phyloP scores from a whole-genome alignment of 2,329 filamentous ascomycete species.

The Pochonia chlamydosporia region DNA sequence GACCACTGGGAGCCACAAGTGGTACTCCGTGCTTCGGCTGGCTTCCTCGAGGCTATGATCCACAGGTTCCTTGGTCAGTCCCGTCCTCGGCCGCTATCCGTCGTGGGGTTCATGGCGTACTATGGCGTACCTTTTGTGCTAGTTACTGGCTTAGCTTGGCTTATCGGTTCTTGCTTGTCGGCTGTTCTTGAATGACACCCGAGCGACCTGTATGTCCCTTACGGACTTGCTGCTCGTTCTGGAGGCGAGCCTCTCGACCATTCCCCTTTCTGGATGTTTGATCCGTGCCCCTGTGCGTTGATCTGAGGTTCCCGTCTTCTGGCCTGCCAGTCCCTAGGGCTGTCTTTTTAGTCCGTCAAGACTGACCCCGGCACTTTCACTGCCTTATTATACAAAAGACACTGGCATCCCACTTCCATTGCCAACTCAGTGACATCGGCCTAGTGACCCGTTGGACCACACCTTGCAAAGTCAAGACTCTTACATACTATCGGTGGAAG shows the following conservation, averaged over 20 bases:
- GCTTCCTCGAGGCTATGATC: conserved; percentile 5
- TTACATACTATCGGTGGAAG: background rate
- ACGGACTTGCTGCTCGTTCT: conserved; percentile 12
- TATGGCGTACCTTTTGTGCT: background rate
- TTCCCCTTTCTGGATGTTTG: conserved; percentile 32
- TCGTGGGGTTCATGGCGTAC: conserved; percentile 5
- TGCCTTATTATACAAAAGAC: conserved; percentile 23
- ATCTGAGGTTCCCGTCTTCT: conserved; percentile 15
- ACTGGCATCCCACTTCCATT: conserved; percentile 8
- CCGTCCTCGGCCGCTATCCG: conserved; percentile 6
- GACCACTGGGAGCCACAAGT: background rate
- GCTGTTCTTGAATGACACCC: conserved; percentile 2
- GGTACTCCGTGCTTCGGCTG: background rate
- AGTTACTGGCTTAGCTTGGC: conserved; percentile 2
- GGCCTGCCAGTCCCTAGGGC: conserved; percentile 8
- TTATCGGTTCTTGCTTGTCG: background rate
- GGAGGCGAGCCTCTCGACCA: conserved; percentile 25
- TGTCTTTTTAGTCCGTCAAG: conserved; percentile 14
- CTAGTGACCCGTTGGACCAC: background rate
- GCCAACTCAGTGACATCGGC: background rate
- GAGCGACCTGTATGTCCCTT: conserved; percentile 6
- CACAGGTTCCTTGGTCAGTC: conserved; percentile 10
- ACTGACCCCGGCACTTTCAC: conserved; percentile 18
- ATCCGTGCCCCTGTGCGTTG: conserved; percentile 29
- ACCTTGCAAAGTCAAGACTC: background rate